These are phyloP conservation scores for Vitis riparia DNA, from an alignment of 164 flowering plant genomes.

Conservation along the genomic window DNA sequence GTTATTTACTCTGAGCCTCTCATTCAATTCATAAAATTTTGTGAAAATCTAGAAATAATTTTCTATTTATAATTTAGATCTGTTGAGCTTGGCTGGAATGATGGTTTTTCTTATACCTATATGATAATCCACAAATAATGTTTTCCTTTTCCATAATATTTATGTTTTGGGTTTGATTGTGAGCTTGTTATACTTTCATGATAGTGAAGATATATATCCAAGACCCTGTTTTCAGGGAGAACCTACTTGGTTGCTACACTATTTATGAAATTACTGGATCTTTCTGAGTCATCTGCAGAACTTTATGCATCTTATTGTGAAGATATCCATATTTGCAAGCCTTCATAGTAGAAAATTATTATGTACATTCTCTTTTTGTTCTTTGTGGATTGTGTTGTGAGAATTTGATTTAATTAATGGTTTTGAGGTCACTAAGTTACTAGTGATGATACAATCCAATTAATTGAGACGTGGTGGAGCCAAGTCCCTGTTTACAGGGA, in stretches of 20 bases:
- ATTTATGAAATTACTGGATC: slow-evolving; percentile 25
- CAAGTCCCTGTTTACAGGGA: slow-evolving; percentile 42
- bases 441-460: slow-evolving; percentile 23
- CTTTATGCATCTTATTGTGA: no score
- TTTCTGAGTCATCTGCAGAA: slow-evolving; percentile 14
- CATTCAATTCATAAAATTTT: neutral
- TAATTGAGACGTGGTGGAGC: slow-evolving; percentile 32
- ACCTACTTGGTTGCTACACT: slow-evolving; percentile 26
- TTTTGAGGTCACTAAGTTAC: neutral
- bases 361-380: neutral
- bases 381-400: neutral
- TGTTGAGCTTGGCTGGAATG: no score
- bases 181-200: neutral
- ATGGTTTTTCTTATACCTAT: no score
- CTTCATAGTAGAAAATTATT: no score
- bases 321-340: no score
- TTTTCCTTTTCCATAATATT: neutral
- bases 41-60: neutral
- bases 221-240: slow-evolving; percentile 43
- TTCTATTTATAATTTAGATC: no score
- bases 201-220: slow-evolving; percentile 15
- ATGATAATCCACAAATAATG: neutral
- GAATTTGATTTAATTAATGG: neutral
- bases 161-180: neutral
- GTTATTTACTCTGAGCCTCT: slow-evolving; percentile 60